Evolutionary conservation across 257 asterid species (phyloP), one percentile per base, ranked within the genome.

Genomic region (Nemophila menziesii): DNA sequence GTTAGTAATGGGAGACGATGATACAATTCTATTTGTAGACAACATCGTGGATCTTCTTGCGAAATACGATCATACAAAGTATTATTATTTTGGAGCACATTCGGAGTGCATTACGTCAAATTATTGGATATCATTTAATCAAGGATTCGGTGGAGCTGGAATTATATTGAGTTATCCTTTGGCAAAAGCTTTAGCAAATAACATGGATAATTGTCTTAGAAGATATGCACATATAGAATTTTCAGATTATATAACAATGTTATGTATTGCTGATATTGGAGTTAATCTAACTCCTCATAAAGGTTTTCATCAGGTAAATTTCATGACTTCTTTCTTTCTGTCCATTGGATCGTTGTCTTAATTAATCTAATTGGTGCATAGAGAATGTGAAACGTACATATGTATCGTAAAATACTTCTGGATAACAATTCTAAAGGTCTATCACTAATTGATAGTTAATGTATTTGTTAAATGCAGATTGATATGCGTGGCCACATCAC

Each of bases 1-100:
- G 94, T 15, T 76, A 0, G 71, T 83, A 3, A 71, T 79, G 80
- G 94, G 94, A 8, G 92, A 83, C n/a, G 94, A 83, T 12, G 94
- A 83, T 44, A 57, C 92, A 0, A 41, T 83, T 0, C 74, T 83
- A 15, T 79, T 74, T 4, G 60, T 72, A 5, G 89, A 83, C 12
- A 83, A 82, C 12, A 52, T 79, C 8, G 73, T 73, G 5, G 80
- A 71, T 17, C 69, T 72, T 22, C 54, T 83, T 0, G 54, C 64
- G 3, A 22, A 52, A 1, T 64, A 69, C 40, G 93, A 80, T 29
- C 79, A 84, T 13, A 68, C 21, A 0, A 69, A 60, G 55, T 69
- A 56, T 18, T 61, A 62, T 19, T 80, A 80, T 38, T 12, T 80
- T 0, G 93, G 95, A 0, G 70, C 69, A 5, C 68, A 54, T 0